These are phyloP conservation scores for Serendipita indica DNA, from an alignment of 768 basidiomycete species.

Conservation along the genomic window DNA sequence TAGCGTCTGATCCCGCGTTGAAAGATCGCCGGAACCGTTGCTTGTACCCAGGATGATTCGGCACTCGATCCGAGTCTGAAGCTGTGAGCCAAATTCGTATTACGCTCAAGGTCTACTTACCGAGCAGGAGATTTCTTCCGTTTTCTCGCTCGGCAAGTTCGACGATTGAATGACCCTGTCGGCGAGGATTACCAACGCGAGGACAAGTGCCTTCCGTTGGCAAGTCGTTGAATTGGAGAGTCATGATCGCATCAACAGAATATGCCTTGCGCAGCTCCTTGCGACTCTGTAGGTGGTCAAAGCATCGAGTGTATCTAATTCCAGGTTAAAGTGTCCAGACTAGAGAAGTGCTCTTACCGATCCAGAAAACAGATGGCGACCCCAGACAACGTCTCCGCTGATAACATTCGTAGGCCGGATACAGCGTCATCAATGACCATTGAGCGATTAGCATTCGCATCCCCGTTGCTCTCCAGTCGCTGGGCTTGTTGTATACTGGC, in stretches of 20 bases:
- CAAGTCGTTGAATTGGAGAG: constrained; percentile 4
- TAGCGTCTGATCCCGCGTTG: not conserved
- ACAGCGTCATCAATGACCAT: too few relatives aligned
- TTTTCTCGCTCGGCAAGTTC: not conserved
- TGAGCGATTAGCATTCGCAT: too few relatives aligned
- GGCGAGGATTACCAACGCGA: not conserved
- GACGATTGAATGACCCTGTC: not conserved
- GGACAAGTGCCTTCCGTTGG: not conserved
- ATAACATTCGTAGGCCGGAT: too few relatives aligned
- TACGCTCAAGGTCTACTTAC: not conserved
- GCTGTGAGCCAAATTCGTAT: not conserved
- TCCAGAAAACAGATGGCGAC: constrained; percentile 6
- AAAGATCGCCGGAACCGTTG: not conserved
- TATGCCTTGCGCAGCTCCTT: not conserved
- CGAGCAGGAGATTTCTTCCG: not conserved
- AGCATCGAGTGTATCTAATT: not conserved
- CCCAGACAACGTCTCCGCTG: not conserved
- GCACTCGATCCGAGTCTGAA: not conserved
- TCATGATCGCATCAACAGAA: not conserved
- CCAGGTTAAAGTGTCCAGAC: not conserved
- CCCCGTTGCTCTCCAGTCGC: too few relatives aligned
- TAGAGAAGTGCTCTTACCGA: not conserved
- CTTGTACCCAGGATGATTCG: not conserved
- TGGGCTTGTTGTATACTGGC: too few relatives aligned
- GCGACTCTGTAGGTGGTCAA: not conserved